Percentiles rank a stretch among this genome's conserved stretches.
phyloP scores from a whole-genome alignment of 768 basidiomycete genomes.

The Tricholoma terreum region DNA sequence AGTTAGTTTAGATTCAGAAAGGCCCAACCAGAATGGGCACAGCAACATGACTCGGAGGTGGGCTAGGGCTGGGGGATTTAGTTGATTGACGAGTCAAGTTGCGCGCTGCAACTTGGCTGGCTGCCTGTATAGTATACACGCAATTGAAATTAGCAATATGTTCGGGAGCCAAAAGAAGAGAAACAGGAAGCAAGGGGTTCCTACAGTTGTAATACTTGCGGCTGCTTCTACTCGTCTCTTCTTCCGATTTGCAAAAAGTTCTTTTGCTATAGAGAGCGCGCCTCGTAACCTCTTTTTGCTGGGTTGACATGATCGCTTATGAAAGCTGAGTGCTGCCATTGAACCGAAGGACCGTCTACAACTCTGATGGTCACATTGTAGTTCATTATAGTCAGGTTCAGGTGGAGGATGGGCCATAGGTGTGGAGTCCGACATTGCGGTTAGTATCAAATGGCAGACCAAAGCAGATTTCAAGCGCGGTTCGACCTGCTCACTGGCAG shows the following conservation, averaged over 20 bases:
- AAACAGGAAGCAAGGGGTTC: neutral
- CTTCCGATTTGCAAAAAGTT: neutral
- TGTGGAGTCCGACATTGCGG: neutral
- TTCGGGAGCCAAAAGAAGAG: neutral
- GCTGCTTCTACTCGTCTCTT: neutral
- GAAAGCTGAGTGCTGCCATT: neutral
- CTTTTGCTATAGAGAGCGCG: neutral
- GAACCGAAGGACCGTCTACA: neutral
- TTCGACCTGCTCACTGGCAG: neutral
- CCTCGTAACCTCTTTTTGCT: neutral
- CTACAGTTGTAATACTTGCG: neutral
- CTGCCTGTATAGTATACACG: no score
- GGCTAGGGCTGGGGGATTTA: neutral
- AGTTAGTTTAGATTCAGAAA: neutral
- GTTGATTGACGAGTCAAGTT: no score
- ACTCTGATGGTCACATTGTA: neutral
- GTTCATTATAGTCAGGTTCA: neutral
- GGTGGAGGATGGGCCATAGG: neutral
- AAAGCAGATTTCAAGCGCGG: no score
- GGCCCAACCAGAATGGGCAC: neutral
- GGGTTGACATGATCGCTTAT: neutral
- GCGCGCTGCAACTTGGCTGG: no score
- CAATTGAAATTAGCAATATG: neutral
- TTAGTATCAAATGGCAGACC: no score
- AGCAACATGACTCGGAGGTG: no score